A percentile compares a stretch with the other conserved stretches of the same genome.
Conservation (phyloP, 257 asterid species). For the Fraxinus pennsylvanica region DNA sequence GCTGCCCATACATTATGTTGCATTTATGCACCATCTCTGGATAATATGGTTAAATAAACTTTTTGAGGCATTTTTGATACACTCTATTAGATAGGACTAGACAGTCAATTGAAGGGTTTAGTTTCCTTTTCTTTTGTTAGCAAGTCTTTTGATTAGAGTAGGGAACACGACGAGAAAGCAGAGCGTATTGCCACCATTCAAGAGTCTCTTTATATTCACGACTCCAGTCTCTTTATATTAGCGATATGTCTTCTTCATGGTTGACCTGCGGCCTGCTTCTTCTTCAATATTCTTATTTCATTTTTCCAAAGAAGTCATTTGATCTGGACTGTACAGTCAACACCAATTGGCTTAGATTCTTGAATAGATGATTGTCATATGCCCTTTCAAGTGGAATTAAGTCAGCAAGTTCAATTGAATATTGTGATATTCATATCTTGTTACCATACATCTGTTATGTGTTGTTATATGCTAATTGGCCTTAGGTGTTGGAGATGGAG, state of each 20-base stretch:
- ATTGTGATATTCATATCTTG: neutral
- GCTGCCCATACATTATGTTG: neutral
- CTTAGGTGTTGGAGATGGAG: constrained; percentile 84
- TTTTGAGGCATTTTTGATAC: neutral
- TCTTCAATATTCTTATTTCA: too few species aligned
- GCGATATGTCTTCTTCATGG: too few species aligned
- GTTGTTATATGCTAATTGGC: neutral
- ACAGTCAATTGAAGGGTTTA: neutral
- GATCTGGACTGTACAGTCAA: neutral
- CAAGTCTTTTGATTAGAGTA: too few species aligned
- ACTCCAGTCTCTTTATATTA: too few species aligned
- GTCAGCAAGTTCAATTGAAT: neutral
- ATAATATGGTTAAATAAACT: neutral
- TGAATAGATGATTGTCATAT: neutral
- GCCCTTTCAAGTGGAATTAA: neutral
- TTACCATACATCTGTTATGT: neutral
- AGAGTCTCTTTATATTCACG: too few species aligned
- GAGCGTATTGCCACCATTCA: too few species aligned
- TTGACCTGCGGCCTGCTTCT: too few species aligned
- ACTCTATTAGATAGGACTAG: neutral
- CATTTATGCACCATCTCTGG: neutral
- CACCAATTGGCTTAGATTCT: neutral
- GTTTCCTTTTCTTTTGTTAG: neutral
- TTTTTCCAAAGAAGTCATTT: too few species aligned
- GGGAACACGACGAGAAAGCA: too few species aligned